Percentiles rank a stretch among this genome's conserved stretches.
Conservation (phyloP, 805 yeast species). For the Isabelozyma gotoi region DNA sequence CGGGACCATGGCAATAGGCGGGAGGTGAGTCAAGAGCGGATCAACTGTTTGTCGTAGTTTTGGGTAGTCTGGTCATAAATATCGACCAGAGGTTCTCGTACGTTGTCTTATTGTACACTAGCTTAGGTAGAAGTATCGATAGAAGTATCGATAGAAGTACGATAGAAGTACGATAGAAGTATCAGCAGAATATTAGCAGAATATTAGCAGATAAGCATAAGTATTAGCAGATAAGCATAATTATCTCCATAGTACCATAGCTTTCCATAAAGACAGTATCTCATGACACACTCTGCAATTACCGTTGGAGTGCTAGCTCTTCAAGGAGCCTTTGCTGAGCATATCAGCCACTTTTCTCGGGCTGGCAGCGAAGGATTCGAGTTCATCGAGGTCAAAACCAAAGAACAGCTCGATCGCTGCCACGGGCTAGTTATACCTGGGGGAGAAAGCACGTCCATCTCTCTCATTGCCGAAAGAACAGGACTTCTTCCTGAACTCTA, state of each 20-base stretch:
- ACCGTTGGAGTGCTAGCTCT: slow-evolving; percentile 70
- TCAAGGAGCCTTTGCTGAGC: slow-evolving; percentile 80
- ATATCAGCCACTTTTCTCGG: slow-evolving; percentile 46
- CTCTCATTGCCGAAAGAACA: slow-evolving; percentile 67
- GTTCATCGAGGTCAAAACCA: slow-evolving; percentile 51
- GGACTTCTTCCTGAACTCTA: slow-evolving; percentile 55
- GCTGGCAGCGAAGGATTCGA: slow-evolving; percentile 22
- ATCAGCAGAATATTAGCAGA: too few relatives aligned
- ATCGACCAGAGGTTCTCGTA: too few relatives aligned
- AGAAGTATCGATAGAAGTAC: too few relatives aligned
- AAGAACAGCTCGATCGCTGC: slow-evolving; percentile 48
- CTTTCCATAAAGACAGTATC: too few relatives aligned
- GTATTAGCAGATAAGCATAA: too few relatives aligned
- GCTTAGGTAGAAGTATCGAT: too few relatives aligned
- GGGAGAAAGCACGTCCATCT: slow-evolving; percentile 70
- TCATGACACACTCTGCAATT: slow-evolving; percentile 4
- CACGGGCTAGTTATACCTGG: slow-evolving; percentile 70
- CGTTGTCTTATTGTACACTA: too few relatives aligned
- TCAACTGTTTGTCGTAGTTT: background rate
- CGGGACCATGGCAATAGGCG: background rate
- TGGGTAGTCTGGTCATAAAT: too few relatives aligned
- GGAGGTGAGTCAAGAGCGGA: background rate
- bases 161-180: too few relatives aligned
- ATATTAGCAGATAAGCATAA: too few relatives aligned
- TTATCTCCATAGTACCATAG: too few relatives aligned